A percentile compares a stretch with the other conserved stretches of the same genome.
Evolutionary conservation across 148 eudicot genomes (phyloP).

Genomic region (Rhododendron williamsianum): DNA sequence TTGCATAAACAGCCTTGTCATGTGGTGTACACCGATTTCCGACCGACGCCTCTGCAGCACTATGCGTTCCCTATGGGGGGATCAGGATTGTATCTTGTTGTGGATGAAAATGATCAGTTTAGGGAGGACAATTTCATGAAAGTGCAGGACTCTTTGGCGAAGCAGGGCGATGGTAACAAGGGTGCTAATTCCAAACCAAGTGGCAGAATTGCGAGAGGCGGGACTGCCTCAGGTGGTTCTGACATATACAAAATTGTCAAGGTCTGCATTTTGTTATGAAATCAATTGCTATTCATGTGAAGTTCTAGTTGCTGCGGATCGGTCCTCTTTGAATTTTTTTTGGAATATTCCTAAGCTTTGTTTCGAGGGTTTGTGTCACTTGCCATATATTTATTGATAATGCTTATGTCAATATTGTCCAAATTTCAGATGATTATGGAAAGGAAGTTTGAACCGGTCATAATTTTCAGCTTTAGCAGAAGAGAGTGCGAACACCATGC

Average conservation of each 20-base stretch:
- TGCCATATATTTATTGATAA: background rate
- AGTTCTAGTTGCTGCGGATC: background rate
- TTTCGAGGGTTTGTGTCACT: background rate
- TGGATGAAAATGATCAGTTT: constrained; percentile 96
- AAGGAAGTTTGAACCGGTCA: constrained; percentile 94
- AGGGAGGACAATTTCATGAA: constrained; percentile 83
- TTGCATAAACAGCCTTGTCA: constrained; percentile 97
- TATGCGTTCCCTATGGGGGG: constrained; percentile 94
- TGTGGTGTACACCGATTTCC: constrained; percentile 96
- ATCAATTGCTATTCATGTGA: background rate
- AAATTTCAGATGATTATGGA: constrained; percentile 93
- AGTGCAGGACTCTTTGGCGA: constrained; percentile 74
- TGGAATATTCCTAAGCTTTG: background rate
- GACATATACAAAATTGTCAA: constrained; percentile 95
- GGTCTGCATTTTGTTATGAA: constrained; percentile 29
- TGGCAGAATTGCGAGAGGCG: constrained; percentile 83
- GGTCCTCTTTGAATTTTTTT: background rate
- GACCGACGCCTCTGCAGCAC: constrained; percentile 96
- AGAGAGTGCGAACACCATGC: constrained; percentile 99
- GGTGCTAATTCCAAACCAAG: constrained; percentile 49
- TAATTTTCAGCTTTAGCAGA: constrained; percentile 96
- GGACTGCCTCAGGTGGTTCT: constrained; percentile 72
- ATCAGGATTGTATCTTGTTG: constrained; percentile 85
- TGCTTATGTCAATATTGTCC: constrained; percentile 1
- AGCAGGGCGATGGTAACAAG: constrained; percentile 50